Base-by-base conservation (phyloP, 2,329 filamentous ascomycete species). In the Ophiostoma himal-ulmi region DNA sequence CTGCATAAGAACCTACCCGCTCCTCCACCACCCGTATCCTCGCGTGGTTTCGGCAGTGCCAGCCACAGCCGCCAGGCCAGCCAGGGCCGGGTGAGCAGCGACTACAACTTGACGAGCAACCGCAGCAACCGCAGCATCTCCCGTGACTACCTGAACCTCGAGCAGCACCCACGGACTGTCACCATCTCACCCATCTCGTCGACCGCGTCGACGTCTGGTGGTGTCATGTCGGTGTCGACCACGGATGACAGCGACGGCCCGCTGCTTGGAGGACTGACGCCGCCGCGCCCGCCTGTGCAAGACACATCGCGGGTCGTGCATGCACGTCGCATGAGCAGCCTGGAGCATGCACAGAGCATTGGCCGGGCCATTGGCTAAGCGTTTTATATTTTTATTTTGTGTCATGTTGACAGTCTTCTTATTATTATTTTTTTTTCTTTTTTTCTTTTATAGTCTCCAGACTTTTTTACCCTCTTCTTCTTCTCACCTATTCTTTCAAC, bases 231-330 rank as follows among this genome's bases (percentile, higher is more conserved):
- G 14, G 36, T 30, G 8, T 36, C 57, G 48, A 44, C 41, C n/a
- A 67, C 57, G 34, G 70, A 67, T 26, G 69, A 68, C 37, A 82
- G 83, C 7, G 82, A 86, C 4, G 83, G 85, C 10, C 74, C 81
- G 22, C 73, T 81, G 26, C 72, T 82, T 8, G 82, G 79, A 5
- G 84, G 57, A 82, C 76, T 86, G 5, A 84, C 84, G 26, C 83
- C 85, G 1, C 81, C 83, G 10, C 83, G 84, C 14, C 67, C 65
- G n/a, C 44, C 20, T 39, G 20, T 66, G n/a, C 34, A 68, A 26
- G 67, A 69, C 36, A 66, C 57, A 44, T 44, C 57, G 20, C 54
- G 52, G 52, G 52, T 14, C 52, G 22, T 57, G 22, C 52, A 57
- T 57, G 67, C 39, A n/a, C 66, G 69, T n/a, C 66, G 62, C 62